Evolutionary conservation across 129 eudicot species (phyloP).

Genomic region (Logfia minima): DNA sequence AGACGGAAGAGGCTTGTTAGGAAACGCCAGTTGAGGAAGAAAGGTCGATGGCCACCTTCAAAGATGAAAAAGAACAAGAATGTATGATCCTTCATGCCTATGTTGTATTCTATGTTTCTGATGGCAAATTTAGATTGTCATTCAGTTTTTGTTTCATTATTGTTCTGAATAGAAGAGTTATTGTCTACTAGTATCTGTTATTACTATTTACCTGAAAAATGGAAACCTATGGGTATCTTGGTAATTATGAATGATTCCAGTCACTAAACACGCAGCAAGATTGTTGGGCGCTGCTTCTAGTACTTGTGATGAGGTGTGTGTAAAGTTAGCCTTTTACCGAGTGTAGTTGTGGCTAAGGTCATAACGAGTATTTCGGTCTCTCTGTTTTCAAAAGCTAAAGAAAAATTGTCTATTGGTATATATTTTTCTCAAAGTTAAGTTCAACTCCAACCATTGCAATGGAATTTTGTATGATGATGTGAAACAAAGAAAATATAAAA

Average conservation of each 20-base stretch:
- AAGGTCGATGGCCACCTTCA: constrained; percentile 99
- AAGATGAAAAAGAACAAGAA: constrained; percentile 97
- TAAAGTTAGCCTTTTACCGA: neutral
- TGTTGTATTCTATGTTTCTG: constrained; percentile 24
- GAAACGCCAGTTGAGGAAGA: constrained; percentile 92
- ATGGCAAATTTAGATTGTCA: neutral
- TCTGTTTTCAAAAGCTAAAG: neutral
- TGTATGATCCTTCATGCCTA: constrained; percentile 38
- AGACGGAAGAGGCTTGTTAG: constrained; percentile 83
- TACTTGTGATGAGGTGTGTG: neutral
- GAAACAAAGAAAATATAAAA: too few relatives aligned
- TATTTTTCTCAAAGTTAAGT: too few relatives aligned
- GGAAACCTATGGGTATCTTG: constrained; percentile 2
- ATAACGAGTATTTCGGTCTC: neutral
- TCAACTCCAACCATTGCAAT: too few relatives aligned
- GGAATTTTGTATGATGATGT: too few relatives aligned
- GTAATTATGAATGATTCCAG: neutral
- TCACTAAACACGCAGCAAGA: neutral
- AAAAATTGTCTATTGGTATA: too few relatives aligned
- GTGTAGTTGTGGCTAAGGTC: neutral
- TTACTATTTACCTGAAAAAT: constrained; percentile 7
- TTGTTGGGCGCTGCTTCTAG: neutral
- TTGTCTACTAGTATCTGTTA: neutral
- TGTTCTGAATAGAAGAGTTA: constrained; percentile 21
- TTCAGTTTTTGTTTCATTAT: constrained; percentile 18